Base-by-base conservation (phyloP, 495 filamentous ascomycete species). In the Schizothecium vesticola region DNA sequence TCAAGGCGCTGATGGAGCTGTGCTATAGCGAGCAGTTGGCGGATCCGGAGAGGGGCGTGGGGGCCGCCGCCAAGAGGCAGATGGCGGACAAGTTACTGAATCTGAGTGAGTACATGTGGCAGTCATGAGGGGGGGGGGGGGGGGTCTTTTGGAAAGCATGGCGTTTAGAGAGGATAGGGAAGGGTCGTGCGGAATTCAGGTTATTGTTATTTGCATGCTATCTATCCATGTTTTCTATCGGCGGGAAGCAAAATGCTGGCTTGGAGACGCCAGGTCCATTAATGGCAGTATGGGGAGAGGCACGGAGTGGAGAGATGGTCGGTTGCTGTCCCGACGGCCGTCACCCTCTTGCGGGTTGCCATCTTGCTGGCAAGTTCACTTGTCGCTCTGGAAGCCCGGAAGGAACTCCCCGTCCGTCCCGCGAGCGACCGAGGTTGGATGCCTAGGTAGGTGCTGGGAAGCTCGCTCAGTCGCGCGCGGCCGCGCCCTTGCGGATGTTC, bases 31-130 rank as follows among this genome's bases (percentile, higher is more conserved):
- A 96, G 77, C 86, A 88, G 69, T 77, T 93, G 67, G 85, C 87
- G 11, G 88, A 87, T 69, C 86, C 88, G 59, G 88, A 90, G 73
- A 82, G 92, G 63, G 92, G 94, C 60, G 87, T 91, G 24, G 88
- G 87, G 19, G 85, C 91, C 71, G 83, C 86, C 59, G 91, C 91
- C 55, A 90, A 87, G 84, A 86, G 91, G 75, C 86, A 86, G 69
- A 85, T 92, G 81, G 88, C 87, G n/a, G 91, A 93, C 77, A 87
- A 88, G 72, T 74, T 93, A 71, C 74, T 93, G 71, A 84, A 86
- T 68, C 79, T 96, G 78, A 93, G 90, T 70, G 92, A 96, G 82
- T 81, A 89, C 70, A 87, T 93, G 87, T 94, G 91, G 91, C 82
- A 85, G 73, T 82, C 76, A 56, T 85, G 71, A 75, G 61, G 60